A percentile compares a stretch with the other conserved stretches of the same genome.
These are phyloP conservation scores for Penicillium samsonianum DNA, from an alignment of 495 filamentous ascomycete species.

Conservation along the genomic window DNA sequence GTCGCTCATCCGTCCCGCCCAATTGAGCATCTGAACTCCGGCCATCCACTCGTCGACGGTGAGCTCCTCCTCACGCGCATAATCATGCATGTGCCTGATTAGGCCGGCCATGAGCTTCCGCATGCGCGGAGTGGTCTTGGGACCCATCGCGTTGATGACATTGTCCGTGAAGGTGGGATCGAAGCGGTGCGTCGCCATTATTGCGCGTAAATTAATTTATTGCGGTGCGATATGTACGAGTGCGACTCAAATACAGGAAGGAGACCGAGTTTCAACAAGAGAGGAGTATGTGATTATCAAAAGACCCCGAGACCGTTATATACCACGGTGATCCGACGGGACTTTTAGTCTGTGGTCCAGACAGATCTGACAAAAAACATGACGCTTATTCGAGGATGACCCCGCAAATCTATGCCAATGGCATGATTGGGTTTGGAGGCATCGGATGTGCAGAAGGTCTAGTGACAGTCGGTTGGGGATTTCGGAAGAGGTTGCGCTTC, in stretches of 20 bases:
- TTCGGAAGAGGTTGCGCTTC: slow-evolving; percentile 16
- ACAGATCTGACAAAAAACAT: slow-evolving; percentile 22
- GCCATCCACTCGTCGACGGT: slow-evolving; percentile 52
- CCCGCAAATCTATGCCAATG: slow-evolving; percentile 21
- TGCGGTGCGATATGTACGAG: neutral
- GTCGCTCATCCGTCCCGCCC: slow-evolving; percentile 69
- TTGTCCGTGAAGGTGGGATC: slow-evolving; percentile 66
- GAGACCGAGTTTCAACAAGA: neutral
- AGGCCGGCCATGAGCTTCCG: slow-evolving; percentile 44
- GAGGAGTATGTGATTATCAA: neutral
- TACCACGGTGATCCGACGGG: slow-evolving; percentile 20
- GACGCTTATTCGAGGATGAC: slow-evolving; percentile 29
- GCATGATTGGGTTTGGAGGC: slow-evolving; percentile 20
- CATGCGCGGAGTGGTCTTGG: slow-evolving; percentile 60
- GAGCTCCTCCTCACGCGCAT: slow-evolving; percentile 51
- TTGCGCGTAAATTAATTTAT: slow-evolving; percentile 11
- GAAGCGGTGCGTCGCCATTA: slow-evolving; percentile 44
- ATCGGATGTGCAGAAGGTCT: slow-evolving; percentile 15
- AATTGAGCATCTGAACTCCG: slow-evolving; percentile 62
- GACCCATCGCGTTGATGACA: slow-evolving; percentile 71
- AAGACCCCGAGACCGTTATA: slow-evolving; percentile 4
- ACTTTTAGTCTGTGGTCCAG: slow-evolving; percentile 2
- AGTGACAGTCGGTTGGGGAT: slow-evolving; percentile 19
- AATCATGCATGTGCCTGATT: slow-evolving; percentile 50
- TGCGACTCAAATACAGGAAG: neutral